phyloP scores from a whole-genome alignment of 495 filamentous ascomycete genomes.

The Parachaetomium inaequale region DNA sequence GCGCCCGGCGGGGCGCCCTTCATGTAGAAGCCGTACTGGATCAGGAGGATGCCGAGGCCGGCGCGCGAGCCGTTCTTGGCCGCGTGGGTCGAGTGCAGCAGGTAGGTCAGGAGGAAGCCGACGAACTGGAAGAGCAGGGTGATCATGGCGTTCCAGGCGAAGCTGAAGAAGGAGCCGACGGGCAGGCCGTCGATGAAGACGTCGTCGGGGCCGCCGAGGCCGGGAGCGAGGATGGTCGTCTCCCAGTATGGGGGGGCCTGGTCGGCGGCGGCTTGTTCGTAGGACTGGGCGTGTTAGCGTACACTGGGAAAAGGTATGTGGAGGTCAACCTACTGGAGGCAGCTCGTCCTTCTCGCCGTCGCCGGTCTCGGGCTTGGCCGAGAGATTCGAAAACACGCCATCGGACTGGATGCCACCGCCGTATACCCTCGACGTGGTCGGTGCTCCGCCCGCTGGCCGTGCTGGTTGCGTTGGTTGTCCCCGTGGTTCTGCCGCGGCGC shows the following conservation, averaged over 20 bases:
- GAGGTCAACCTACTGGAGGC: constrained; percentile 70
- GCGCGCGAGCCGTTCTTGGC: constrained; percentile 96
- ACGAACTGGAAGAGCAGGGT: constrained; percentile 97
- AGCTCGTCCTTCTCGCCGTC: constrained; percentile 81
- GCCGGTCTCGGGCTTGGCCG: constrained; percentile 81
- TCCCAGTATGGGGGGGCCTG: constrained; percentile 98
- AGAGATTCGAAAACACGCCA: constrained; percentile 94
- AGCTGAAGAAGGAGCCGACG: constrained; percentile 91
- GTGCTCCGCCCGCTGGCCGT: constrained; percentile 6
- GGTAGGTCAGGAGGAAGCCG: constrained; percentile 95
- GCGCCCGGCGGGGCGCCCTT: constrained; percentile 43
- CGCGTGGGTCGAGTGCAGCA: constrained; percentile 94
- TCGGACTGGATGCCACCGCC: constrained; percentile 71
- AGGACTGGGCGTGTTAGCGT: constrained; percentile 60
- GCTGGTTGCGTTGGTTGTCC: constrained; percentile 25
- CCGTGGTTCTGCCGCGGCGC: constrained; percentile 14
- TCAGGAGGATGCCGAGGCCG: constrained; percentile 90
- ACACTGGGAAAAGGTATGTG: background rate
- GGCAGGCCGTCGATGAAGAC: constrained; percentile 96
- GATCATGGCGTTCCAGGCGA: constrained; percentile 98
- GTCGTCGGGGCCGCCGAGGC: constrained; percentile 75
- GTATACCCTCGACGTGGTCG: constrained; percentile 44
- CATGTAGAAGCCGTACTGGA: constrained; percentile 96
- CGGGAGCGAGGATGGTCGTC: constrained; percentile 92
- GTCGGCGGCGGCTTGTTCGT: constrained; percentile 97